Evolutionary conservation across 2,329 filamentous ascomycete genomes (phyloP).

Genomic region (Ascochyta pisi): DNA sequence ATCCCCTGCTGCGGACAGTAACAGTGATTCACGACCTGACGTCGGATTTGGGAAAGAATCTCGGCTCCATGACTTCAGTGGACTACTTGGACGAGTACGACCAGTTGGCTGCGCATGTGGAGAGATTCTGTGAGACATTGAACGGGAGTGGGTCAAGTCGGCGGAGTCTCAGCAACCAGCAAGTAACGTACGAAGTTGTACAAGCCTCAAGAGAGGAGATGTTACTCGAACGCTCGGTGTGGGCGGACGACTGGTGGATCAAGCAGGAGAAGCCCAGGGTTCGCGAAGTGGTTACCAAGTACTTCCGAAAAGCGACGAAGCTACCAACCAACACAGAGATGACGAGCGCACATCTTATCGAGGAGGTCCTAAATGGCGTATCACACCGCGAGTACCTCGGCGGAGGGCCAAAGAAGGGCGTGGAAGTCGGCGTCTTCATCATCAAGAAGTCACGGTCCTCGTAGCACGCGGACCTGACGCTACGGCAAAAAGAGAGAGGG

Average conservation of each 20-base stretch:
- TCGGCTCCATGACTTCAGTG: slow-evolving; percentile 63
- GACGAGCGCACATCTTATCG: slow-evolving; percentile 62
- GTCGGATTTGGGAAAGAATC: slow-evolving; percentile 60
- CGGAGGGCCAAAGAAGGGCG: slow-evolving; percentile 52
- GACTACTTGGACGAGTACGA: slow-evolving; percentile 63
- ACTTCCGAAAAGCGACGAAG: slow-evolving; percentile 54
- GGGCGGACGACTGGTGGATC: slow-evolving; percentile 68
- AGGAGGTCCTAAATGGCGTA: slow-evolving; percentile 67
- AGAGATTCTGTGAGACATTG: slow-evolving; percentile 39
- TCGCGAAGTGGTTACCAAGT: slow-evolving; percentile 57
- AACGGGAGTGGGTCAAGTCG: slow-evolving; percentile 40
- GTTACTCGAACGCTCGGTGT: slow-evolving; percentile 59
- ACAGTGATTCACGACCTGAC: slow-evolving; percentile 66
- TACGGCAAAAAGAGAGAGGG: not conserved
- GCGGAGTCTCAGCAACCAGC: slow-evolving; percentile 34
- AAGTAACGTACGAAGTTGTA: slow-evolving; percentile 53
- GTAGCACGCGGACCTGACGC: slow-evolving; percentile 12
- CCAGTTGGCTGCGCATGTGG: slow-evolving; percentile 50
- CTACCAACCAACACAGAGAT: slow-evolving; percentile 54
- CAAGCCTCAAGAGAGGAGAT: slow-evolving; percentile 61
- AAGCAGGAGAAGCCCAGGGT: slow-evolving; percentile 69
- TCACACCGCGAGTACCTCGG: slow-evolving; percentile 56
- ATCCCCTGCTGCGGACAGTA: slow-evolving; percentile 65
- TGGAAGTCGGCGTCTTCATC: slow-evolving; percentile 58
- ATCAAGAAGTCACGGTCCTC: slow-evolving; percentile 41